Percentiles rank a stretch among this genome's conserved stretches.
Evolutionary conservation across 371 early-diverging fungal genomes (phyloP).

Genomic region (Apophysomyces elegans): DNA sequence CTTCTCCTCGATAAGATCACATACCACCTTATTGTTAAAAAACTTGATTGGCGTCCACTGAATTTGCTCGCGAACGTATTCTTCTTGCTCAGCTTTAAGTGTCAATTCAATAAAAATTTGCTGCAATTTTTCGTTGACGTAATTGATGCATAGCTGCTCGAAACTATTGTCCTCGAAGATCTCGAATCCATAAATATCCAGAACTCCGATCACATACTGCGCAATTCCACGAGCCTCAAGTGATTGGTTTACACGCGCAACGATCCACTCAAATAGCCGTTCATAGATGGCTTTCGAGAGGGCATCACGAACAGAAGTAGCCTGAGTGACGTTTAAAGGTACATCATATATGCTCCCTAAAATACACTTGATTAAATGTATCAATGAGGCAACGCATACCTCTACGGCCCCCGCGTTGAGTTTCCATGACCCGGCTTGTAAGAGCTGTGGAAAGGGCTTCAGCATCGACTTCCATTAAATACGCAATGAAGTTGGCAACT

Average conservation of each 20-base stretch:
- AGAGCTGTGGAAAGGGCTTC: conserved; percentile 69
- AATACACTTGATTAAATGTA: not conserved
- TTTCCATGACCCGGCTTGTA: conserved; percentile 76
- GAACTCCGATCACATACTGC: conserved; percentile 87
- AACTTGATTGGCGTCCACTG: conserved; percentile 99
- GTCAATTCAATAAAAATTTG: conserved; percentile 99
- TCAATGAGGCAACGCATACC: conserved; percentile 32
- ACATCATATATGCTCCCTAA: conserved; percentile 75
- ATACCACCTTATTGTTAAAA: conserved; percentile 98
- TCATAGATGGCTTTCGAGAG: conserved; percentile 86
- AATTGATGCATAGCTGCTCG: conserved; percentile 99
- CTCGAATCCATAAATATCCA: conserved; percentile 98
- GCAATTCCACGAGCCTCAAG: conserved; percentile 67
- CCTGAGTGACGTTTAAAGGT: conserved; percentile 81
- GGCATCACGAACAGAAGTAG: conserved; percentile 83
- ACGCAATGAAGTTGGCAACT: conserved; percentile 79
- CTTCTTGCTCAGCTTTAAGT: conserved; percentile 98
- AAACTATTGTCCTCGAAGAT: conserved; percentile 98
- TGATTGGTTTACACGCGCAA: conserved; percentile 81
- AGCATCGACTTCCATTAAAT: conserved; percentile 73
- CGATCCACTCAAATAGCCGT: conserved; percentile 90
- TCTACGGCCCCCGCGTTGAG: conserved; percentile 80
- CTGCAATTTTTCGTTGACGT: conserved; percentile 99
- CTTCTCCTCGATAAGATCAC: conserved; percentile 96
- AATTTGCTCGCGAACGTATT: conserved; percentile 96